These are phyloP conservation scores for Aspergillus calidoustus DNA, from an alignment of 2,329 filamentous ascomycete genomes.

Conservation along the genomic window DNA sequence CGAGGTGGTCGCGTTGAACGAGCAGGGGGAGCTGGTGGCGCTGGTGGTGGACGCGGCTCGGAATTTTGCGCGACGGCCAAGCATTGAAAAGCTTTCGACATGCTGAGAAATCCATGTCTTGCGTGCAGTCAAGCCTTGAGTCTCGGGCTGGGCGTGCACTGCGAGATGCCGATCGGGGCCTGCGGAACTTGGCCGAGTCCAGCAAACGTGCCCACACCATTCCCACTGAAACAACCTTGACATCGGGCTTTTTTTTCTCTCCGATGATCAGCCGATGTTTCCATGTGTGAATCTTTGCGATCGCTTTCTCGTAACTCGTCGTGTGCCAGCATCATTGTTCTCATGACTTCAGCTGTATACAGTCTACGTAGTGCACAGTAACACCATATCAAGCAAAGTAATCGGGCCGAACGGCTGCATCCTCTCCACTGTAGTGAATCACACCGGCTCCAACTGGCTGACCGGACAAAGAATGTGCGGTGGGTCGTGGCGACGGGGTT, in stretches of 20 bases:
- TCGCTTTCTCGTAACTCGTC: background rate
- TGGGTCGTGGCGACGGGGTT: background rate
- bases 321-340: background rate
- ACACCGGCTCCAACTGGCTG: background rate
- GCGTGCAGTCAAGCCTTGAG: conserved; percentile 5
- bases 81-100: conserved; percentile 1
- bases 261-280: background rate
- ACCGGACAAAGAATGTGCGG: background rate
- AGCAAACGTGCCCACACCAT: background rate
- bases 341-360: background rate
- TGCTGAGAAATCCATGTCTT: background rate
- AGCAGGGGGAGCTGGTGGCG: background rate
- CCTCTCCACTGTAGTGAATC: background rate
- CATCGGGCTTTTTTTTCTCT: background rate
- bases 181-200: conserved; percentile 7
- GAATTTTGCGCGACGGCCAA: background rate
- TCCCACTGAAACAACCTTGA: background rate
- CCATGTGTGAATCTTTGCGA: background rate
- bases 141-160: conserved; percentile 1
- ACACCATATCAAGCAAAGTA: background rate
- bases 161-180: conserved; percentile 5
- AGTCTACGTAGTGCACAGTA: background rate
- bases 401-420: background rate
- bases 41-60: background rate
- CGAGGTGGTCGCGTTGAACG: background rate